Base-by-base conservation (phyloP, 2,329 filamentous ascomycete species). In the Uncinocarpus reesii region DNA sequence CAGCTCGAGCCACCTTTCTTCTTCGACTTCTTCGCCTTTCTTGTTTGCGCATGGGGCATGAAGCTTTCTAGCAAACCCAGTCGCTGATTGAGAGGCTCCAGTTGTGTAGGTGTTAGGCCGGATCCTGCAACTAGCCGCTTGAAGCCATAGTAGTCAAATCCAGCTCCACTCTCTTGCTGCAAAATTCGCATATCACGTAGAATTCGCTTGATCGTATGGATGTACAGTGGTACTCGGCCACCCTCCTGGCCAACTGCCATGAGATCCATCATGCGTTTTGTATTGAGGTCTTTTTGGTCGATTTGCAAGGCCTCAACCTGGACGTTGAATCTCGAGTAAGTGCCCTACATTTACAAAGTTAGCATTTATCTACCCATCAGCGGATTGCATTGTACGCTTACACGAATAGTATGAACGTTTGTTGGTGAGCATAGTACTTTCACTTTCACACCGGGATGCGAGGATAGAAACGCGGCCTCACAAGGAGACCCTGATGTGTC, bases 391-490 rank as follows among this genome's bases (percentile, higher is more conserved):
- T n/a, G 51, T 54, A 2, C 73, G 57, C 31, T 23, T 37, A 10
- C 20, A 28, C 15, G 35, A 15, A 38, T 37, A 16, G 8, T 26
- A n/a, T 38, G 8, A 15, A 47, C 23, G 45, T 79, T 79, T 0
- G 74, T 78, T 0, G 74, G 73, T 0, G 77, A 66, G 23, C 77
- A 78, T 0, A 81, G 60, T 0, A 81, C 72, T 2, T 72, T 65
- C 1, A 80, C 76, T 0, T 65, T 61, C 16, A 79, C 63, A 0
- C 64, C 59, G 0, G 54, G 72, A 66, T 2, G 84, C 60, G 52
- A 0, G 54, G 72, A 66, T 2, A 84, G 61, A 52, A 72, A 78
- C 0, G 79, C 77, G 0, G 75, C 79, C 58, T 84, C 80, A 48
- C 79, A 81, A 0, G 78, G 72, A 0, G 66, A 66, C 10, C 73